Evolutionary conservation across 2,329 filamentous ascomycete species (phyloP).

Genomic region (Xylaria sp.): DNA sequence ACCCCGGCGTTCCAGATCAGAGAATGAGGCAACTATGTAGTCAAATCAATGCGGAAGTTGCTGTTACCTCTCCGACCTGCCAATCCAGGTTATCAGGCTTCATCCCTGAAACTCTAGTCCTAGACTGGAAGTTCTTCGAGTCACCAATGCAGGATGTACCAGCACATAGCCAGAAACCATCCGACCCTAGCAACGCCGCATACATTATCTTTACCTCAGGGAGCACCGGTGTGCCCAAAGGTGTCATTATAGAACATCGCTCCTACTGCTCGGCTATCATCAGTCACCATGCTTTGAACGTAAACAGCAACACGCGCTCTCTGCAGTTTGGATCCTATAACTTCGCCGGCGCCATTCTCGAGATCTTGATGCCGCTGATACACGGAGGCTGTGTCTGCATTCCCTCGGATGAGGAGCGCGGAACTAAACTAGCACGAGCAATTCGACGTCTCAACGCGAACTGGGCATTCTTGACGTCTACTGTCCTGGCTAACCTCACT

Average conservation of each 20-base stretch:
- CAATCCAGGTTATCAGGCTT: neutral
- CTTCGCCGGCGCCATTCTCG: slow-evolving; percentile 5
- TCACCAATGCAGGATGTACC: neutral
- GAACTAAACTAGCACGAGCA: neutral
- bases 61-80: neutral
- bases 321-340: slow-evolving; percentile 13
- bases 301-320: slow-evolving; percentile 9
- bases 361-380: slow-evolving; percentile 1
- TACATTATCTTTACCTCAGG: slow-evolving; percentile 28
- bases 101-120: neutral
- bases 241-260: slow-evolving; percentile 18
- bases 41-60: slow-evolving; percentile 3
- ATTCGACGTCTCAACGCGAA: slow-evolving; percentile 9
- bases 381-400: slow-evolving; percentile 22
- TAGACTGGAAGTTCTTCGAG: slow-evolving; percentile 6
- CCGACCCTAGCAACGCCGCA: neutral
- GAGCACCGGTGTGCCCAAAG: slow-evolving; percentile 21
- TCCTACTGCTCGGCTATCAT: slow-evolving; percentile 17
- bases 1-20: slow-evolving; percentile 1
- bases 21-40: slow-evolving; percentile 3
- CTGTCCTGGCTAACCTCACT: neutral
- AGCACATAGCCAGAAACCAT: neutral
- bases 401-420: slow-evolving; percentile 7
- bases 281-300: slow-evolving; percentile 11
- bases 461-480: slow-evolving; percentile 4